Evolutionary conservation across 1,284 basidiomycete species (phyloP), one percentile per base, ranked within the genome.

Genomic region (Somion occarium): DNA sequence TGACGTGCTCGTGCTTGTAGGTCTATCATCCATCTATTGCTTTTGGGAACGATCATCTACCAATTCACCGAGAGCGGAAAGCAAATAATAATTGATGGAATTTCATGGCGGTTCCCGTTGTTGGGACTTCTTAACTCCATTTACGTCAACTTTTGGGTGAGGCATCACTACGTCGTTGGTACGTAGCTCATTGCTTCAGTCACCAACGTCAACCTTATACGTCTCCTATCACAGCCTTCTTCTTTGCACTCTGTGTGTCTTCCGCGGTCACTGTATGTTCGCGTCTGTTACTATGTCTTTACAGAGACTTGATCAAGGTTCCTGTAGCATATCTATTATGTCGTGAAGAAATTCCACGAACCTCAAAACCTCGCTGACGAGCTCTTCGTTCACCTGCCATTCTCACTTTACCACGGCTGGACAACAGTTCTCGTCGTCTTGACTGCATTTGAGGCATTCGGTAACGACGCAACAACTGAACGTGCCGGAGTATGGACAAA

Each of bases 391-490:
- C 88, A 91, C 64, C 80, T 91, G 13, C 93, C 93, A 7, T 94
- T 95, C 79, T 93, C 91, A 7, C 82, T 95, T 50, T 97, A 89
- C 74, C 94, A 97, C 65, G 94, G 94, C 46, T 96, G 93, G 88
- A 93, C 91, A 13, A 93, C 92, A 46, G 88, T 97, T 48, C 82
- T 97, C 52, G 88, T 96, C 58, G 77, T 97, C 56, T 73, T 97
- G 54, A 88, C 91, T 44, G 87, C 81, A 2, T 97, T 98, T 67
- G 87, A 94, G 66, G 93, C 93, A 0, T 96, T 96, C 62, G 94
- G 94, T 57, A 83, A 85, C 53, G 79, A 94, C 66, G 82, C 89
- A 0, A 63, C 75, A 58, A 69, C 67, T 46, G 74, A 88, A 58
- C 69, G 69, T 39, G 84, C 92, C 1, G 93, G 93, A 23, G 71